Conservation (phyloP, 768 basidiomycete species). For the Lactarius hengduanensis region DNA sequence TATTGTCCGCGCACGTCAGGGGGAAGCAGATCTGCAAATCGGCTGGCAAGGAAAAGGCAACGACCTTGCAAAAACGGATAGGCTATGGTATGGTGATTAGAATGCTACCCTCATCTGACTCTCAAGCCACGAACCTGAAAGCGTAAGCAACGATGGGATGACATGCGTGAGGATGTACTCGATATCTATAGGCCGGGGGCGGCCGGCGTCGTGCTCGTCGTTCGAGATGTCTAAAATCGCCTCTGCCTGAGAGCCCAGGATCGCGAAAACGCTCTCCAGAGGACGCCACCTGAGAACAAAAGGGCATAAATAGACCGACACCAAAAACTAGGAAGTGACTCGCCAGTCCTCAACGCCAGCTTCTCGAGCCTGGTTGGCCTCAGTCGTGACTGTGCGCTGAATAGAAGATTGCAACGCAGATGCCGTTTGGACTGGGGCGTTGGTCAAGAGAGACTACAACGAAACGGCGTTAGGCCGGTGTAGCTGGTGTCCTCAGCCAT, state of each 20-base stretch:
- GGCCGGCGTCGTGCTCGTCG: slow-evolving; percentile 65
- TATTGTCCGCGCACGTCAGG: slow-evolving; percentile 77
- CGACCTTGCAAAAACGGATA: slow-evolving; percentile 93
- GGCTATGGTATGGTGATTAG: slow-evolving; percentile 45
- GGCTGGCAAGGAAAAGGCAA: slow-evolving; percentile 91
- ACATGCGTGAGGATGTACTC: slow-evolving; percentile 72
- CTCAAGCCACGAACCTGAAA: slow-evolving; percentile 55
- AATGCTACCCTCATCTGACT: neutral
- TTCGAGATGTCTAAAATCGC: slow-evolving; percentile 73
- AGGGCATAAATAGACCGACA: slow-evolving; percentile 13
- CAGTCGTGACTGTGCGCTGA: slow-evolving; percentile 49
- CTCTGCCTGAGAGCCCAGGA: slow-evolving; percentile 78
- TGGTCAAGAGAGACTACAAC: slow-evolving; percentile 56
- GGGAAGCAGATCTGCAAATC: slow-evolving; percentile 76
- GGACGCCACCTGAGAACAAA: slow-evolving; percentile 75
- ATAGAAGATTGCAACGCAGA: slow-evolving; percentile 53
- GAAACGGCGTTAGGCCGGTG: neutral
- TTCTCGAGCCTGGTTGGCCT: slow-evolving; percentile 56
- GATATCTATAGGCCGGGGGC: slow-evolving; percentile 70
- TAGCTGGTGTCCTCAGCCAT: slow-evolving; percentile 11
- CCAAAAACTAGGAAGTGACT: slow-evolving; percentile 28
- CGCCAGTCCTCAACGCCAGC: slow-evolving; percentile 64
- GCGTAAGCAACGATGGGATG: slow-evolving; percentile 70
- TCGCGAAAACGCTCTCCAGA: slow-evolving; percentile 81
- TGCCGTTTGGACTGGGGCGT: slow-evolving; percentile 50